These are phyloP conservation scores for Rhinocladiella similis DNA, from an alignment of 2,329 filamentous ascomycete genomes.

Conservation along the genomic window DNA sequence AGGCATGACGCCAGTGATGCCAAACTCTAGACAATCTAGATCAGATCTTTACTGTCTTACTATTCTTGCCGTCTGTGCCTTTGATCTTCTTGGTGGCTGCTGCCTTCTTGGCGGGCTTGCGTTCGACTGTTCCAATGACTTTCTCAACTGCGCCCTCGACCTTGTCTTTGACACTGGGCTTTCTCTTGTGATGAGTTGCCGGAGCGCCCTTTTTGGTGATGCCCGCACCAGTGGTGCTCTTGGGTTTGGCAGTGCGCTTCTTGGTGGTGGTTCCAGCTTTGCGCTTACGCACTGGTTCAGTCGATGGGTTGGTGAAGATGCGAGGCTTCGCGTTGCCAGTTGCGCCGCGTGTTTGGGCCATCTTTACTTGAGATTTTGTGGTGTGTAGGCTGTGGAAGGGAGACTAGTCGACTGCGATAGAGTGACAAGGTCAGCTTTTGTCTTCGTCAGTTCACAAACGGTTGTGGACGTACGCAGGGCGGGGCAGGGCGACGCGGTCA, in stretches of 20 bases:
- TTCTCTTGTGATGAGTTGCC: slow-evolving; percentile 25
- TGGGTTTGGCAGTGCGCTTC: slow-evolving; percentile 7
- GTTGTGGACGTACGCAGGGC: slow-evolving; percentile 8
- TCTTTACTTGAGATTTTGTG: slow-evolving; percentile 10
- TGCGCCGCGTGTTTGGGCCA: slow-evolving; percentile 33
- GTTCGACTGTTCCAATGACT: slow-evolving; percentile 28
- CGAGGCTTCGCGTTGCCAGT: slow-evolving; percentile 33
- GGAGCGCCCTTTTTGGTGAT: slow-evolving; percentile 27
- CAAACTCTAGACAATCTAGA: neutral
- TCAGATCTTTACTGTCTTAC: slow-evolving; percentile 11
- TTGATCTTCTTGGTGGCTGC: slow-evolving; percentile 41
- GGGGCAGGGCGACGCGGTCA: slow-evolving; percentile 7
- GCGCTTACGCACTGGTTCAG: slow-evolving; percentile 27
- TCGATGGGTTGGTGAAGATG: slow-evolving; percentile 24
- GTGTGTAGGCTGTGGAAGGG: neutral
- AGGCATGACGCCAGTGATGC: too few species aligned
- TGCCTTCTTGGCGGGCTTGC: slow-evolving; percentile 42
- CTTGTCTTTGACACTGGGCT: slow-evolving; percentile 34
- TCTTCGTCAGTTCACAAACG: neutral
- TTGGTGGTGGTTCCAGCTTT: slow-evolving; percentile 22
- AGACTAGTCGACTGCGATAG: neutral
- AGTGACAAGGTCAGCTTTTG: slow-evolving; percentile 9
- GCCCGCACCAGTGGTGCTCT: slow-evolving; percentile 15
- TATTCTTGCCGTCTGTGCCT: slow-evolving; percentile 34
- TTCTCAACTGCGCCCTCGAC: slow-evolving; percentile 35